phyloP scores from a whole-genome alignment of 2,329 filamentous ascomycete species.

The Fusarium devonianum region DNA sequence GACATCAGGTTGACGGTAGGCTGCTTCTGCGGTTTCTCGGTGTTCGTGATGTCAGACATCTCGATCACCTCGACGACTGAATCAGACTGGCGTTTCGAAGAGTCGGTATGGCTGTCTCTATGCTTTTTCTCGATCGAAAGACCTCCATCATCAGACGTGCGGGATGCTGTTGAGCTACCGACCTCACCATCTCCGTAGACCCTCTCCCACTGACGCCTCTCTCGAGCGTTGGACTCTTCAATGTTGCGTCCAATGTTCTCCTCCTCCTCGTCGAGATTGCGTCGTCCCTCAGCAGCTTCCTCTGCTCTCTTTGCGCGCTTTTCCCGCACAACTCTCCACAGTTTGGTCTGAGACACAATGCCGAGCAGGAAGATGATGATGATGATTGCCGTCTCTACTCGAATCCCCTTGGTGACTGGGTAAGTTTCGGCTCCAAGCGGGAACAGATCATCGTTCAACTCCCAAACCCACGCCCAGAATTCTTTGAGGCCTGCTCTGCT shows the following conservation, averaged over 20 bases:
- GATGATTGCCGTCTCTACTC: conserved; percentile 81
- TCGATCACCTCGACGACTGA: conserved; percentile 60
- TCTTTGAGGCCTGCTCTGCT: conserved; percentile 91
- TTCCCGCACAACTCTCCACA: conserved; percentile 83
- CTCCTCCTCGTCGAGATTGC: conserved; percentile 69
- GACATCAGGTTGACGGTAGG: conserved; percentile 51
- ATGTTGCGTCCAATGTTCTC: conserved; percentile 72
- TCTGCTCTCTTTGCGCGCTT: conserved; percentile 62
- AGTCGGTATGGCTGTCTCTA: conserved; percentile 46
- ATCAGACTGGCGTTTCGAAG: conserved; percentile 44
- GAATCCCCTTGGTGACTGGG: conserved; percentile 84
- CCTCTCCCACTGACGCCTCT: conserved; percentile 77
- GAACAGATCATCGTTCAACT: conserved; percentile 80
- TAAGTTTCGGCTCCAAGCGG: conserved; percentile 79
- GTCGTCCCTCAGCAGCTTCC: conserved; percentile 58
- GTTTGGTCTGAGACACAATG: conserved; percentile 81
- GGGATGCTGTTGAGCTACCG: conserved; percentile 47
- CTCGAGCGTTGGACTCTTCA: conserved; percentile 66
- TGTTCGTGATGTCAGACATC: conserved; percentile 57
- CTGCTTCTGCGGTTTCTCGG: conserved; percentile 38
- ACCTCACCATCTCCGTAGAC: conserved; percentile 70
- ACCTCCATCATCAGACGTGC: conserved; percentile 61
- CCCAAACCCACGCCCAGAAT: conserved; percentile 95
- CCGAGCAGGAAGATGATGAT: conserved; percentile 78
- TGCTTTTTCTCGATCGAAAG: conserved; percentile 56